phyloP scores from a whole-genome alignment of 345 rosid genomes.

The Dipteronia sinensis region DNA sequence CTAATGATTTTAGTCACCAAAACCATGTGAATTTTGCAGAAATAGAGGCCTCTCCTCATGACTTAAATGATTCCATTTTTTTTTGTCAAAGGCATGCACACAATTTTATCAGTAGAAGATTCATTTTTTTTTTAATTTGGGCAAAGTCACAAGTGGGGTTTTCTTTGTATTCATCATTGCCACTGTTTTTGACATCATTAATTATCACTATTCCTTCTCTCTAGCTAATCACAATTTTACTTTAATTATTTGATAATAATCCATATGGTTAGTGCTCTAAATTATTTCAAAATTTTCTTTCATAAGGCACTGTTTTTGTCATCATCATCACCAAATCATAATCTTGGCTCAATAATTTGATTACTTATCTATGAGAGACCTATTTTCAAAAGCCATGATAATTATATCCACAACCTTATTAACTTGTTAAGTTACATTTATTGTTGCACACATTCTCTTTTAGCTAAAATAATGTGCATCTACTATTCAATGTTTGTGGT shows the following conservation, averaged over 20 bases:
- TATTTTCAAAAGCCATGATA: too few species aligned
- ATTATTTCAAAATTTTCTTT: not conserved
- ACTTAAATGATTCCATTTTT: slow-evolving; percentile 21
- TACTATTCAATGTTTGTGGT: too few species aligned
- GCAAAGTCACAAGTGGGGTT: slow-evolving; percentile 21
- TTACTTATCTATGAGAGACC: not conserved
- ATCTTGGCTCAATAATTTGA: not conserved
- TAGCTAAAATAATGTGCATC: too few species aligned
- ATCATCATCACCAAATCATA: not conserved
- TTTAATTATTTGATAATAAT: slow-evolving; percentile 23
- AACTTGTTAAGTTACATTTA: too few species aligned
- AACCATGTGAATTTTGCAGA: slow-evolving; percentile 32
- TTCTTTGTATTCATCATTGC: slow-evolving; percentile 7
- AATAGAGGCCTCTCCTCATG: slow-evolving; percentile 2
- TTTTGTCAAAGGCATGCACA: slow-evolving; percentile 5
- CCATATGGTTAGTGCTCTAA: not conserved
- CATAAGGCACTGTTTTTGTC: not conserved
- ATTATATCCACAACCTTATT: too few species aligned
- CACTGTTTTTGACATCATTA: not conserved
- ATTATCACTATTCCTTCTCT: not conserved
- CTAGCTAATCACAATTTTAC: slow-evolving; percentile 1
- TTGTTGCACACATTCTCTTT: too few species aligned
- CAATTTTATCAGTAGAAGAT: slow-evolving; percentile 28
- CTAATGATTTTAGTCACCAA: slow-evolving; percentile 41
- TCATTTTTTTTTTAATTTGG: slow-evolving; percentile 8